Evolutionary conservation across 768 basidiomycete species (phyloP).

Genomic region (Collybiopsis luxurians): DNA sequence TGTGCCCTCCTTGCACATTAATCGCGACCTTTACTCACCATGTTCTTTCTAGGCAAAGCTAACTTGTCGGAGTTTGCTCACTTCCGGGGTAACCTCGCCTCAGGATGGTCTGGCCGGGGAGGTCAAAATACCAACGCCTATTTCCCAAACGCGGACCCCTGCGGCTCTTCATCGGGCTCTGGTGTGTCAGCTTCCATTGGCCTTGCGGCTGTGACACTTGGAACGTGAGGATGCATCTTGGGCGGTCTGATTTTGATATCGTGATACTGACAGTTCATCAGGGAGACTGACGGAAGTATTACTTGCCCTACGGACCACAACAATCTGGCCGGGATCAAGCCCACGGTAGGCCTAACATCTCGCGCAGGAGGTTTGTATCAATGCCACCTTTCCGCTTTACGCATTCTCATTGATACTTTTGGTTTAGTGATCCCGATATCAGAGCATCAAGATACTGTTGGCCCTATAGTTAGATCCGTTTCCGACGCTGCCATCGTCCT

Average conservation of each 20-base stretch:
- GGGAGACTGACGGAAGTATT: conserved; percentile 55
- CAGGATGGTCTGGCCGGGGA: conserved; percentile 44
- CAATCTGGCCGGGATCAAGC: conserved; percentile 57
- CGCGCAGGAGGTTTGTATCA: conserved; percentile 51
- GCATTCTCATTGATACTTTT: conserved; percentile 22
- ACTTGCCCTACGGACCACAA: conserved; percentile 49
- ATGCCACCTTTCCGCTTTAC: neutral
- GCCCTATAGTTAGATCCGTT: conserved; percentile 33
- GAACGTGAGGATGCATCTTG: too few relatives aligned
- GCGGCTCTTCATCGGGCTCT: conserved; percentile 41
- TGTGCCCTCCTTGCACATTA: neutral
- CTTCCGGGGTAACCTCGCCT: conserved; percentile 33
- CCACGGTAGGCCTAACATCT: conserved; percentile 57
- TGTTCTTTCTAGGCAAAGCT: conserved; percentile 38
- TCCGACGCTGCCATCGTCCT: conserved; percentile 35
- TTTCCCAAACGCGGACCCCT: conserved; percentile 37
- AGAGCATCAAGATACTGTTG: conserved; percentile 36
- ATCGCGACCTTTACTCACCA: conserved; percentile 8
- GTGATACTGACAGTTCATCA: too few relatives aligned
- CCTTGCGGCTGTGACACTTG: conserved; percentile 27
- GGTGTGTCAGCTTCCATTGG: conserved; percentile 39
- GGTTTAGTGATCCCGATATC: conserved; percentile 49
- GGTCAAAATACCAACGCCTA: conserved; percentile 43
- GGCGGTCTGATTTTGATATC: too few relatives aligned
- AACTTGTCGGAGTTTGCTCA: conserved; percentile 41